Evolutionary conservation across 768 basidiomycete species (phyloP).

Genomic region (Phallus indusiatus): DNA sequence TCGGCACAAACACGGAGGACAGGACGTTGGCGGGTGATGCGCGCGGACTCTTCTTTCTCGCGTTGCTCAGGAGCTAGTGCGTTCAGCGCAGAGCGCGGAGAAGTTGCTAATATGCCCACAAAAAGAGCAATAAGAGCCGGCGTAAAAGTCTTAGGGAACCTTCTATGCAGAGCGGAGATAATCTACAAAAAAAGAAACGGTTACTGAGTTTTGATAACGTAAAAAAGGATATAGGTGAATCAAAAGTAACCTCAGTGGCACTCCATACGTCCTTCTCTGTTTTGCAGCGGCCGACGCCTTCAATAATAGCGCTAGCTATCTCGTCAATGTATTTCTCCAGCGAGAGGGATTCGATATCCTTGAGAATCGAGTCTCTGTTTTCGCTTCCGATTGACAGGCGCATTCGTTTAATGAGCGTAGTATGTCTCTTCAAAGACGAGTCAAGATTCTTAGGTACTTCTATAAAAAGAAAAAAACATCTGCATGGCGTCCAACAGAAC

Average conservation of each 20-base stretch:
- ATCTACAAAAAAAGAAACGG: constrained; percentile 46
- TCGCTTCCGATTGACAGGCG: constrained; percentile 77
- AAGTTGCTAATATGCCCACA: constrained; percentile 44
- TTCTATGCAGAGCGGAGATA: constrained; percentile 79
- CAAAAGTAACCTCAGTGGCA: constrained; percentile 76
- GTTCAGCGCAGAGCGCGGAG: constrained; percentile 48
- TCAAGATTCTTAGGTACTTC: constrained; percentile 68
- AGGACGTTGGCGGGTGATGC: constrained; percentile 76
- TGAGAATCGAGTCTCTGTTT: constrained; percentile 78
- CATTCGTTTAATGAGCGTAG: constrained; percentile 89
- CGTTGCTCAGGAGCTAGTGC: constrained; percentile 63
- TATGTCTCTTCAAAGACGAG: constrained; percentile 93
- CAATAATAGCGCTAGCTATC: constrained; percentile 76
- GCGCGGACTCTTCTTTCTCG: constrained; percentile 82
- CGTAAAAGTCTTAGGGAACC: constrained; percentile 76
- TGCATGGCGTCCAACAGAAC: neutral
- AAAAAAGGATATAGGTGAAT: neutral
- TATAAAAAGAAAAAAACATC: constrained; percentile 19
- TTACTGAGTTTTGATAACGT: constrained; percentile 3
- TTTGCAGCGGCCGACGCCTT: constrained; percentile 82
- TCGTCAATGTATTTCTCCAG: constrained; percentile 97
- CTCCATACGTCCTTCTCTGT: constrained; percentile 88
- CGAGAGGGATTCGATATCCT: constrained; percentile 83
- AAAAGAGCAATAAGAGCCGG: constrained; percentile 57
- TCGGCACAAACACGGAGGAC: constrained; percentile 83